A percentile compares a stretch with the other conserved stretches of the same genome.
Conservation (phyloP, 2,329 filamentous ascomycete species). For the Fonsecaea pedrosoi region DNA sequence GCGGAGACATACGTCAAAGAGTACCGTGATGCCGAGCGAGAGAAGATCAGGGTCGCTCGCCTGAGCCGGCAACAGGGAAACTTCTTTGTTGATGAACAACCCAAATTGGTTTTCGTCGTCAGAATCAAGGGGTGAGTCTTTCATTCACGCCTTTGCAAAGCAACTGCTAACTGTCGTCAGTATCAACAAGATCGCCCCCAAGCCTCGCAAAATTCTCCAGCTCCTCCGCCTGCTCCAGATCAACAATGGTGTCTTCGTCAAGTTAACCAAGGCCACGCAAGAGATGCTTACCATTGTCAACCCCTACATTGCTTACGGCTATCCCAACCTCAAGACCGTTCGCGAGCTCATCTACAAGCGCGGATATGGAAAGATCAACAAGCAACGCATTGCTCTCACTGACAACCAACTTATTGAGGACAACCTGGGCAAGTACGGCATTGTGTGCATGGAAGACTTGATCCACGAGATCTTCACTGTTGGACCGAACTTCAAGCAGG, state of each 20-base stretch:
- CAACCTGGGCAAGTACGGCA: conserved; percentile 95
- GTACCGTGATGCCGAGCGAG: conserved; percentile 97
- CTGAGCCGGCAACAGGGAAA: conserved; percentile 89
- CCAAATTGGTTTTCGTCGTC: conserved; percentile 96
- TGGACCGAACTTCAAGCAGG: conserved; percentile 99
- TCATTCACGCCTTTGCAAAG: background rate
- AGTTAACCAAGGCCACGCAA: conserved; percentile 93
- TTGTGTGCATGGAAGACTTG: conserved; percentile 98
- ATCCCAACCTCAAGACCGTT: conserved; percentile 98
- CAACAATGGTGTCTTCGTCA: conserved; percentile 99
- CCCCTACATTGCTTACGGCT: conserved; percentile 98
- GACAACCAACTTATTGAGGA: conserved; percentile 99
- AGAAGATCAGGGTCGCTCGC: conserved; percentile 93
- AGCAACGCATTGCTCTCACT: conserved; percentile 94
- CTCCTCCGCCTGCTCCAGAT: conserved; percentile 99
- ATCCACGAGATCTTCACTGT: conserved; percentile 99
- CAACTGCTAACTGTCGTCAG: conserved; percentile 52
- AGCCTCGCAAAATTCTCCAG: conserved; percentile 99
- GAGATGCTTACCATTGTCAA: conserved; percentile 99
- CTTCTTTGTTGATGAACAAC: conserved; percentile 93
- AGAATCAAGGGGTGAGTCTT: conserved; percentile 89
- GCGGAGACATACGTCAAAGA: conserved; percentile 99
- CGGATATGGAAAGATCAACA: conserved; percentile 98
- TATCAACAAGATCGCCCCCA: conserved; percentile 99
- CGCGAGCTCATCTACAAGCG: conserved; percentile 99